Conservation (phyloP, 306 rosid species). For the Cyclanthera cordifolia region DNA sequence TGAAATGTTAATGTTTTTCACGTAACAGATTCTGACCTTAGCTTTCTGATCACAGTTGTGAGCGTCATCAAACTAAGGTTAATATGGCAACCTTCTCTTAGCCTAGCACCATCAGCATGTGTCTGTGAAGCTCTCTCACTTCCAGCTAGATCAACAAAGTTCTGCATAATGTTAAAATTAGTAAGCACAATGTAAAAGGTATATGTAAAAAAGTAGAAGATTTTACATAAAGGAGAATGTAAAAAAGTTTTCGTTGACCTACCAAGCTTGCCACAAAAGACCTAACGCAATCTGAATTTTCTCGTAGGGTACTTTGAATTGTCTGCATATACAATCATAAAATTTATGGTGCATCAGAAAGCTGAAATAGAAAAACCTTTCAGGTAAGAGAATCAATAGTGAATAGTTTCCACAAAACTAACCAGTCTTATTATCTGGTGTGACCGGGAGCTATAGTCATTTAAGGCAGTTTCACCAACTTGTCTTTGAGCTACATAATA, state of each 20-base stretch:
- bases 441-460: slow-evolving; percentile 90
- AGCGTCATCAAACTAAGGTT: slow-evolving; percentile 99
- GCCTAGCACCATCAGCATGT: slow-evolving; percentile 92
- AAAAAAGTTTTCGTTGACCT: slow-evolving; percentile 3
- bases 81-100: slow-evolving; percentile 98
- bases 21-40: slow-evolving; percentile 49
- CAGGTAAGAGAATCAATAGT: neutral
- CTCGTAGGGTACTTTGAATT: slow-evolving; percentile 80
- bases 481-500: slow-evolving; percentile 86
- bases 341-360: neutral
- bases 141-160: slow-evolving; percentile 97
- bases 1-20: neutral
- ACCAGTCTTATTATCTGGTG: slow-evolving; percentile 99
- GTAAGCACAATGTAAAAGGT: neutral
- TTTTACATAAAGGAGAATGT: neutral
- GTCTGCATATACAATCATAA: slow-evolving; percentile 39
- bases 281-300: slow-evolving; percentile 70
- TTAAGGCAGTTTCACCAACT: slow-evolving; percentile 97
- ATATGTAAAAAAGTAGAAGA: neutral
- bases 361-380: neutral
- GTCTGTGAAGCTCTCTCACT: slow-evolving; percentile 99
- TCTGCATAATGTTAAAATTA: slow-evolving; percentile 34
- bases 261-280: slow-evolving; percentile 97
- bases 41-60: slow-evolving; percentile 97
- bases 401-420: slow-evolving; percentile 10